Percentiles rank a stretch among this genome's conserved stretches.
phyloP scores from a whole-genome alignment of 371 early-diverging fungal species.

The Fennellomyces sp. region DNA sequence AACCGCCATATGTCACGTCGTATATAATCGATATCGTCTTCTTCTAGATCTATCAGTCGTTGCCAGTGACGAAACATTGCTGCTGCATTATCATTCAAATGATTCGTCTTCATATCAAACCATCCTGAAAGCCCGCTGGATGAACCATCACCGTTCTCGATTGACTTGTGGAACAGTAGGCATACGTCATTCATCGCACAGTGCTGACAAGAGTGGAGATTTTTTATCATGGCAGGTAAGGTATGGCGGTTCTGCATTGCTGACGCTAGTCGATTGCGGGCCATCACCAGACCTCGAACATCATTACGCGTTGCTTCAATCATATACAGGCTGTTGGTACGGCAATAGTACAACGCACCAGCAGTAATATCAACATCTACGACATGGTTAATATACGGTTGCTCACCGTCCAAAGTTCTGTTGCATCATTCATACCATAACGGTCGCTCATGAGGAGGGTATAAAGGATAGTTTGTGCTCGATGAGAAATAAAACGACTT shows the following conservation, averaged over 20 bases:
- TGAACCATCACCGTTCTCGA: constrained; percentile 68
- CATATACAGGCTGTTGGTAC: constrained; percentile 59
- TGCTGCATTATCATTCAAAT: constrained; percentile 59
- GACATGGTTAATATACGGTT: not conserved
- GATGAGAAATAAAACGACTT: constrained; percentile 63
- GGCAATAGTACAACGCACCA: constrained; percentile 83
- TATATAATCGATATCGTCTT: constrained; percentile 66
- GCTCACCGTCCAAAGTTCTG: not conserved
- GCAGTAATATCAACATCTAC: constrained; percentile 63
- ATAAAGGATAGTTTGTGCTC: constrained; percentile 88
- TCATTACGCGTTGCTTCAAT: constrained; percentile 70
- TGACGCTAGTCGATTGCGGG: constrained; percentile 76
- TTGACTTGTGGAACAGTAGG: constrained; percentile 66
- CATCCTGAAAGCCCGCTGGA: constrained; percentile 58
- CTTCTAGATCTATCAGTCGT: constrained; percentile 77
- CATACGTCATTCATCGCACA: constrained; percentile 77
- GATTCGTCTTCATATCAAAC: constrained; percentile 66
- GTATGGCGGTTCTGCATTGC: constrained; percentile 32
- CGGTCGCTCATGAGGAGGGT: constrained; percentile 85
- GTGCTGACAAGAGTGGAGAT: constrained; percentile 66
- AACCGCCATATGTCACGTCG: constrained; percentile 86
- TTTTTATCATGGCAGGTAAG: constrained; percentile 75
- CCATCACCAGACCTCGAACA: constrained; percentile 69
- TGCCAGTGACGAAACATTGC: constrained; percentile 85
- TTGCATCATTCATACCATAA: constrained; percentile 59